Evolutionary conservation across 306 rosid species (phyloP).

Genomic region (Hippophae rhamnoides): DNA sequence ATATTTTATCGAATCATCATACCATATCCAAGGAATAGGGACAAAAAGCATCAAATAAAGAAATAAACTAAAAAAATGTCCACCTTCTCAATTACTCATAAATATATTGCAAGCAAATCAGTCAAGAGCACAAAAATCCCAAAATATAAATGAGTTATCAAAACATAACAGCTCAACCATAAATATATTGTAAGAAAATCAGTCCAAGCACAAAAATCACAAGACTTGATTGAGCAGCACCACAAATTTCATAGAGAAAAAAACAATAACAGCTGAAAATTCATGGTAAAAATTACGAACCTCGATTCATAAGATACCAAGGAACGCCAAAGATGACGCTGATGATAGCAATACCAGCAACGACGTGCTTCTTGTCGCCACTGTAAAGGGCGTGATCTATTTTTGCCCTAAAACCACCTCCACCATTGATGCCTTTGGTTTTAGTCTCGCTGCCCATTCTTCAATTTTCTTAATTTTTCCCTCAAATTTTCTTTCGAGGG

Average conservation of each 20-base stretch:
- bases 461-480: not conserved
- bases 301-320: conserved; percentile 67
- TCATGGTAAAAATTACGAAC: conserved; percentile 14
- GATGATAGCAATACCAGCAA: conserved; percentile 61
- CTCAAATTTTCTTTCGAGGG: not conserved
- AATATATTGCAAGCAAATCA: no score
- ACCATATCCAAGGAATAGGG: no score
- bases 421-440: conserved; percentile 24
- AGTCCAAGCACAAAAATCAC: no score
- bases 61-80: no score
- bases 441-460: conserved; percentile 47
- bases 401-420: conserved; percentile 44
- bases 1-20: no score
- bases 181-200: no score
- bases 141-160: no score
- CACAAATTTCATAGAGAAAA: not conserved
- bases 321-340: conserved; percentile 51
- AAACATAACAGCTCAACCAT: not conserved
- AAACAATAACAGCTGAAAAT: not conserved
- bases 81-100: no score
- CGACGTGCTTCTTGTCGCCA: conserved; percentile 82
- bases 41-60: no score
- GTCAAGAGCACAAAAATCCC: no score
- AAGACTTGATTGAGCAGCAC: not conserved
- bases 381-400: conserved; percentile 62